These are phyloP conservation scores for Saccharomycopsis oosterbeekiorum DNA, from an alignment of 805 yeast genomes.

Conservation along the genomic window DNA sequence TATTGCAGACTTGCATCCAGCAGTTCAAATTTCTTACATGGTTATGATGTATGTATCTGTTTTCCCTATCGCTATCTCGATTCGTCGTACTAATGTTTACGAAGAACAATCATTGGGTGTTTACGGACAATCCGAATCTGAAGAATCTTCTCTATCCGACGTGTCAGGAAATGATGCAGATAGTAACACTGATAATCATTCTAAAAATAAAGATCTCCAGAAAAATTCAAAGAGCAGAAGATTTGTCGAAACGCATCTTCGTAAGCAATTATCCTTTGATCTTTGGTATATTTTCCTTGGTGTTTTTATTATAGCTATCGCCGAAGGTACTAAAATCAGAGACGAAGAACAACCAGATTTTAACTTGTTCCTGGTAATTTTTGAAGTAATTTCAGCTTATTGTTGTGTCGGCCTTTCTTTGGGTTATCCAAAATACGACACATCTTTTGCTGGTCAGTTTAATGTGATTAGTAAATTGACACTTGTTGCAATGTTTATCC, in stretches of 20 bases:
- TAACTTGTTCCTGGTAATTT: conserved; percentile 61
- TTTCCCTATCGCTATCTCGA: conserved; percentile 89
- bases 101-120: conserved; percentile 96
- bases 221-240: conserved; percentile 31
- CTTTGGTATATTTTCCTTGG: conserved; percentile 90
- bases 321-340: conserved; percentile 59
- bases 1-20: conserved; percentile 67
- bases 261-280: conserved; percentile 88
- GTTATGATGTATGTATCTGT: conserved; percentile 98
- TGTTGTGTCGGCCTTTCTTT: conserved; percentile 92
- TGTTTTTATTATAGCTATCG: conserved; percentile 74
- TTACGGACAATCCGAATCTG: conserved; percentile 32
- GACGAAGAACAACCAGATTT: conserved; percentile 39
- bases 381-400: conserved; percentile 89
- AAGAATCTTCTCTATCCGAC: conserved; percentile 7
- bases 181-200: conserved; percentile 3
- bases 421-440: conserved; percentile 60
- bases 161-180: conserved; percentile 1
- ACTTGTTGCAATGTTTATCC: conserved; percentile 78
- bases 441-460: conserved; percentile 70
- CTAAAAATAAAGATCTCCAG: conserved; percentile 1
- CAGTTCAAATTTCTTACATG: conserved; percentile 87
- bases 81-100: conserved; percentile 93
- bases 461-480: conserved; percentile 68
- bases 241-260: conserved; percentile 77